Base-by-base conservation (phyloP, 768 basidiomycete species). In the Russula brevipes region DNA sequence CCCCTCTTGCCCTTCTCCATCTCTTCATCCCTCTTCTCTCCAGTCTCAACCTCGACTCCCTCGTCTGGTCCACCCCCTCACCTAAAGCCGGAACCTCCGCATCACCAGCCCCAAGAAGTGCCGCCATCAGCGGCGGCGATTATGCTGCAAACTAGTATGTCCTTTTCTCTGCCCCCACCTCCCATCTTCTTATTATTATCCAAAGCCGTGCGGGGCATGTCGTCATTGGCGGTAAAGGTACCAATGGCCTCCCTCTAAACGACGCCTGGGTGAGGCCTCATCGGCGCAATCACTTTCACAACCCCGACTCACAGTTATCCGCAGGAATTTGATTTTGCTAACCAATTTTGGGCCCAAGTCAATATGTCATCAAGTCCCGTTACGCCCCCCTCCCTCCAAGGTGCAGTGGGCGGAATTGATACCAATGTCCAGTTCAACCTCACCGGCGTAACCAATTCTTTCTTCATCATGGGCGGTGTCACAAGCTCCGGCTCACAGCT, bases 81-180 rank as follows among this genome's bases (percentile, higher is more conserved):
- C 81, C 86, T 30, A 82, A 85, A 24, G 9, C 73, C 12, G 78
- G 75, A 72, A 80, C 55, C 7, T 64, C 71, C 30, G 69, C 70
- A 0, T 72, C 73, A 7, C 90, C 90, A 8, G 77, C 87, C 14
- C 79, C 87, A 35, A 80, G 88, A 71, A 86, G 82, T 73, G 81
- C 81, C 45, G 83, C 86, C 35, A 69, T 90, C 45, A 76, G 81
- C 47, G 91, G 88, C 5, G 75, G 77, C 24, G 91, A 92, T 76
- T 82, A 81, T 66, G 90, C 89, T 50, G 88, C 89, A 11, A 92
- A 86, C 87, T 88, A 91, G 89, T 89, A 61, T 68, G 88, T 81
- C 30, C 41, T 51, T 61, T 38, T 55, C 68, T 49, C 57, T 39
- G 33, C 33, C n/a, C 45, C 36, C 12, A 50, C 51, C 30, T 64